Evolutionary conservation across 169 alveolate species (phyloP).

Genomic region (Plasmodium cynomolgi): DNA sequence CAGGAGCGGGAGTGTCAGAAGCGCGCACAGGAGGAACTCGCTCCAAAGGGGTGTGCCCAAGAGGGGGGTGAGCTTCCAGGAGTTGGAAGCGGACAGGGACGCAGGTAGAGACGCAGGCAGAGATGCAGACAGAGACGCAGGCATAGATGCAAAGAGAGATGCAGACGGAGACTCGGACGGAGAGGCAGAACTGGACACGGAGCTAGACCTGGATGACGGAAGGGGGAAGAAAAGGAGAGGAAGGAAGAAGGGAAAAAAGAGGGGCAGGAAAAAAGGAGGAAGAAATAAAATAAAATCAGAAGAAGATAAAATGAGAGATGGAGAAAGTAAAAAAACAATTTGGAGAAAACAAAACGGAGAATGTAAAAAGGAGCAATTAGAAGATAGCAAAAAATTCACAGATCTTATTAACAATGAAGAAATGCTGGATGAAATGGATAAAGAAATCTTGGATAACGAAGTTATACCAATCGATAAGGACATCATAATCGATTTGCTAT

Average conservation of each 20-base stretch:
- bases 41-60: background rate
- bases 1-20: background rate
- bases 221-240: conserved; percentile 17
- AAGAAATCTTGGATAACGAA: conserved; percentile 16
- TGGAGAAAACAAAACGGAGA: background rate
- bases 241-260: conserved; percentile 38
- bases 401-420: background rate
- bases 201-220: conserved; percentile 5
- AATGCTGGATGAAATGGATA: background rate
- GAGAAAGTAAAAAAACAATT: background rate
- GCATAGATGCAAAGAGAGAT: background rate
- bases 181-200: conserved; percentile 3
- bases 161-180: background rate
- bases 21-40: background rate
- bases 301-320: background rate
- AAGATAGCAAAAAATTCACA: background rate
- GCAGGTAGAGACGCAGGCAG: background rate
- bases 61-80: background rate
- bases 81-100: background rate
- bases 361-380: background rate
- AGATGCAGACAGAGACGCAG: background rate
- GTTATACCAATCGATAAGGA: conserved; percentile 63
- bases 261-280: conserved; percentile 61
- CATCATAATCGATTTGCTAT: conserved; percentile 50
- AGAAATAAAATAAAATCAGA: conserved; percentile 16